phyloP scores from a whole-genome alignment of 139 green algal genomes.

The Coelastrella sp. region DNA sequence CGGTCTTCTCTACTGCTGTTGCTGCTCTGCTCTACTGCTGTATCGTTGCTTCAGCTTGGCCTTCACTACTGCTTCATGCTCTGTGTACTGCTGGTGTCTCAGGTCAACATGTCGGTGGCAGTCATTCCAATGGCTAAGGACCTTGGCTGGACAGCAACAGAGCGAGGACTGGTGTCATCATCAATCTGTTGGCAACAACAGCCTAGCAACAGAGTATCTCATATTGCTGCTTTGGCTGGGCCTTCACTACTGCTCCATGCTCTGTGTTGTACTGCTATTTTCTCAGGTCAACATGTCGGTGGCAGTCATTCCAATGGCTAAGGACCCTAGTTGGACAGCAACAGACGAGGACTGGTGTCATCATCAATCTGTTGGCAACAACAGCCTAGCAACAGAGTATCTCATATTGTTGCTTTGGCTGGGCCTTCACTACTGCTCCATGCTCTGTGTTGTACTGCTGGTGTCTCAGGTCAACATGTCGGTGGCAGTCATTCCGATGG shows the following conservation, averaged over 20 bases:
- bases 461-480: conserved; percentile 95
- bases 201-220: no score
- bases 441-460: no score
- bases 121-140: conserved; percentile 98
- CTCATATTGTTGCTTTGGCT: no score
- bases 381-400: no score
- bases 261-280: no score
- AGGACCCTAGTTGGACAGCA: conserved; percentile 93
- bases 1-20: no score
- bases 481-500: conserved; percentile 99
- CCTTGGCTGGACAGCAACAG: conserved; percentile 90
- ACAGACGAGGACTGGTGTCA: conserved; percentile 93
- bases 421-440: no score
- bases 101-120: conserved; percentile 99
- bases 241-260: no score
- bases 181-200: conserved; percentile 93
- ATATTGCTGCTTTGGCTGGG: no score
- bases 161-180: conserved; percentile 92
- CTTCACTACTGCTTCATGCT: no score
- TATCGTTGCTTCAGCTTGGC: no score
- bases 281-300: conserved; percentile 98
- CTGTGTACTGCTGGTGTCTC: neutral
- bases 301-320: conserved; percentile 98
- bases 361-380: conserved; percentile 95
- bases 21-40: no score